Evolutionary conservation across 2,329 filamentous ascomycete genomes (phyloP), one percentile per base, ranked within the genome.

Genomic region (Rhynchosporium agropyri): DNA sequence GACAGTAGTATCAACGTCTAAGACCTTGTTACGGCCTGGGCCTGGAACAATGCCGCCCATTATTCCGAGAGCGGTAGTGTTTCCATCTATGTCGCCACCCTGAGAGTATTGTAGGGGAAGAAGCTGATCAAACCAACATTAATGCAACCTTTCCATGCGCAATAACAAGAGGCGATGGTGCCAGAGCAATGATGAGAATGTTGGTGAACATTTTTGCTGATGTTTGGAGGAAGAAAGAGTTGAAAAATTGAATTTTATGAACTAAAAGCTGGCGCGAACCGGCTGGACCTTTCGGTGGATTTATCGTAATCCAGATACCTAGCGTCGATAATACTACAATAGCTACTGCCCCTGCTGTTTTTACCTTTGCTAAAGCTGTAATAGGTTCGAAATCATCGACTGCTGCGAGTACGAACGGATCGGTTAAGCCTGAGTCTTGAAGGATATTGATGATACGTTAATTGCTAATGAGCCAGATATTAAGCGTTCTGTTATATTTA

Each of bases 61-160:
- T 63, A 79, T 80, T 28, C 73, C 78, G 3, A 79, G 71, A n/a
- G 74, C 78, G 1, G 78, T 79, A 28, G 74, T 74, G 68, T 80
- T 80, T 65, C 77, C 77, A 40, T 77, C 77, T 1, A 70, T 70
- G 63, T 78, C 73, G 48, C 77, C 77, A 7, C 63, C 66, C 58
- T 63, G 15, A 33, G 26, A 26, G 15, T 15, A 36, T 26, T 49
- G 26, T 45, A 15, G 28, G 38, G 28, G 13, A 29, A 33, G 50
- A 43, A 54, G 46, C 48, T 51, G 31, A n/a, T 10, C 40, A 42
- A 38, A 67, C 64, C 62, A 72, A 69, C 56, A 72, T 66, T 62
- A 72, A 69, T 63, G 70, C 80, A 75, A 89, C 87, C 69, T 82
- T 84, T 64, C 80, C 80, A 78, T 89, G 86, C 71, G 82, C 84